phyloP scores from a whole-genome alignment of 2,329 filamentous ascomycete species.

The Colletotrichum incanum region DNA sequence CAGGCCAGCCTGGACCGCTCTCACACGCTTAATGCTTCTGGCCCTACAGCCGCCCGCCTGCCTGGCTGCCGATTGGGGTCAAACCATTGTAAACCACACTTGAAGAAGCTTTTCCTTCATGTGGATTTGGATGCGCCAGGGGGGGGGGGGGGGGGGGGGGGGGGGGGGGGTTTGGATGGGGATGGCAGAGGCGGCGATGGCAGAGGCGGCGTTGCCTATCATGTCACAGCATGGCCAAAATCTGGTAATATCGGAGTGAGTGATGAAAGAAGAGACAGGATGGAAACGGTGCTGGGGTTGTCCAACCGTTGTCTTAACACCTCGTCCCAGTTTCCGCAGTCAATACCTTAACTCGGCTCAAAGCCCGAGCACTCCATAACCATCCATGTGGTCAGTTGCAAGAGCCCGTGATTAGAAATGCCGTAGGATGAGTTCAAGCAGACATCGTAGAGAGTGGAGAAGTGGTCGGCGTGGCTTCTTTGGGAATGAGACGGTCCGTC shows the following conservation, averaged over 20 bases:
- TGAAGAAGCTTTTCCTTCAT: neutral
- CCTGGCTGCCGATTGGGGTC: neutral
- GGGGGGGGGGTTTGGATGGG: too few relatives aligned
- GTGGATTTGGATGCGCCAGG: conserved; percentile 14
- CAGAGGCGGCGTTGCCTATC: neutral
- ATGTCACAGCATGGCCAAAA: neutral
- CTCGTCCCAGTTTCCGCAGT: neutral
- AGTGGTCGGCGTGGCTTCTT: neutral
- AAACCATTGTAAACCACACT: neutral
- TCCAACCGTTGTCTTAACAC: neutral
- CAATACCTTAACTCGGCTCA: neutral
- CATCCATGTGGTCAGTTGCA: neutral
- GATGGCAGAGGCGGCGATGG: too few relatives aligned
- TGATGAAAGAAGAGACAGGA: neutral
- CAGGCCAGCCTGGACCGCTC: neutral
- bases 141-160: neutral
- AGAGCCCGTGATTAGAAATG: neutral
- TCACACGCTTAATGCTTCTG: neutral
- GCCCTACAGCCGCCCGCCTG: neutral
- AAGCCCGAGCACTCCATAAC: neutral
- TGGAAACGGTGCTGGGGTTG: neutral
- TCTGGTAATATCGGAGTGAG: neutral
- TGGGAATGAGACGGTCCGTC: neutral
- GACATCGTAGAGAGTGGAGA: neutral
- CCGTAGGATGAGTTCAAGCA: neutral